Evolutionary conservation across 1,284 basidiomycete genomes (phyloP).

Genomic region (Marasmius sp.): DNA sequence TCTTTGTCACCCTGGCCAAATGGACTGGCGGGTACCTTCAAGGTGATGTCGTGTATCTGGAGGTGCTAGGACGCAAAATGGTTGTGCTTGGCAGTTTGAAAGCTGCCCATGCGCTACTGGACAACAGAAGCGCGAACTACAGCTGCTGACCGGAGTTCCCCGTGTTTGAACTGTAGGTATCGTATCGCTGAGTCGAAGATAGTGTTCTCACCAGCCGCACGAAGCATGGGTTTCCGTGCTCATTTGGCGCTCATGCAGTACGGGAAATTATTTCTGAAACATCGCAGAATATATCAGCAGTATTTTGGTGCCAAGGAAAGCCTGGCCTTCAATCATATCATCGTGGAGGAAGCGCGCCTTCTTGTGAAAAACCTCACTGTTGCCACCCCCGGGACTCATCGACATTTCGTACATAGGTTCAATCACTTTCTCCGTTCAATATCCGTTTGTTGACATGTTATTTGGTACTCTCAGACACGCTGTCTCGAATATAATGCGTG

Average conservation of each 20-base stretch:
- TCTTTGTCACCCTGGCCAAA: background rate
- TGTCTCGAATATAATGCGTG: conserved; percentile 19
- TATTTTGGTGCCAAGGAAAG: conserved; percentile 15
- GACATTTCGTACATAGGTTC: conserved; percentile 14
- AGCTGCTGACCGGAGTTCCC: conserved; percentile 12
- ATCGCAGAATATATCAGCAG: conserved; percentile 20
- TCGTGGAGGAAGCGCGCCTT: conserved; percentile 14
- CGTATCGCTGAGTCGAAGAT: conserved; percentile 5
- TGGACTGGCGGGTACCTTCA: background rate
- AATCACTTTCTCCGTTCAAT: background rate
- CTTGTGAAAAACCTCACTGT: conserved; percentile 17
- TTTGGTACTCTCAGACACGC: conserved; percentile 15
- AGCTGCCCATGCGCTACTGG: conserved; percentile 13
- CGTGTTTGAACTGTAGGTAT: conserved; percentile 10
- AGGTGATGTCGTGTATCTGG: conserved; percentile 16
- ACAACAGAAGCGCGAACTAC: conserved; percentile 15
- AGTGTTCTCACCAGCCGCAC: conserved; percentile 12
- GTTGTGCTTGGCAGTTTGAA: conserved; percentile 12
- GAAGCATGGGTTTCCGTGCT: conserved; percentile 23
- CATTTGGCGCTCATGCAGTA: conserved; percentile 18
- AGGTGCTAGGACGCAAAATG: conserved; percentile 8
- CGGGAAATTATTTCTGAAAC: conserved; percentile 19
- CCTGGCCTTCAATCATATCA: conserved; percentile 12
- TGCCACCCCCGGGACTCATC: conserved; percentile 2
- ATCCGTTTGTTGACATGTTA: background rate